Evolutionary conservation across 306 rosid species (phyloP).

Genomic region (Geum urbanum): DNA sequence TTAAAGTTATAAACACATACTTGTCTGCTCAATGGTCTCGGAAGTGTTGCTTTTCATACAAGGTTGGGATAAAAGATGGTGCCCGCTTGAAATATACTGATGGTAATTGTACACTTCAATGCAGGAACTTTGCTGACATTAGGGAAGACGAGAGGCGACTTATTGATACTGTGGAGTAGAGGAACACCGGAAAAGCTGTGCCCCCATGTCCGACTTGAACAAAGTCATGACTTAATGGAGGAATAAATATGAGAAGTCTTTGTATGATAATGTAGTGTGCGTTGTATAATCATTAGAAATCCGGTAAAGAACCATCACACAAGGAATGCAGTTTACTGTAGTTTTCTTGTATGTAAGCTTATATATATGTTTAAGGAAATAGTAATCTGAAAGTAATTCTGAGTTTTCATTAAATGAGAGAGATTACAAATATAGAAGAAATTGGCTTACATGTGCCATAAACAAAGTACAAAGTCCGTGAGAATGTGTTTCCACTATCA

Average conservation of each 20-base stretch:
- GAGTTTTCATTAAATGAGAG: too few relatives aligned
- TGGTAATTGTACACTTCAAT: constrained; percentile 17
- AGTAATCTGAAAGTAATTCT: too few relatives aligned
- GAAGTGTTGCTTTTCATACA: neutral
- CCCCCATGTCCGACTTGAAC: constrained; percentile 59
- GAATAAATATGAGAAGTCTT: constrained; percentile 32
- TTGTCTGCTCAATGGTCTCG: neutral
- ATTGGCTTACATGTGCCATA: too few relatives aligned
- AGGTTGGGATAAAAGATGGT: neutral
- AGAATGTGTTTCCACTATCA: too few relatives aligned
- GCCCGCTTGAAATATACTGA: constrained; percentile 11
- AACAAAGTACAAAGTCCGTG: too few relatives aligned
- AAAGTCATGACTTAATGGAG: constrained; percentile 33
- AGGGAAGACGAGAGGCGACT: constrained; percentile 77
- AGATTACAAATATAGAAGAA: too few relatives aligned
- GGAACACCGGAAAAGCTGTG: constrained; percentile 82
- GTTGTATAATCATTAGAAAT: constrained; percentile 22
- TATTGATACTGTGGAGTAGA: constrained; percentile 54
- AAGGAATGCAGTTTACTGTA: constrained; percentile 12
- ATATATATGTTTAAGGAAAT: too few relatives aligned
- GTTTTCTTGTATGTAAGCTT: constrained; percentile 11
- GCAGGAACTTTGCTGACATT: constrained; percentile 73
- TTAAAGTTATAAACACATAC: neutral
- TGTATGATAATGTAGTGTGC: constrained; percentile 24
- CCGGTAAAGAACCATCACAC: constrained; percentile 15